Evolutionary conservation across 2,329 filamentous ascomycete genomes (phyloP), one percentile per base, ranked within the genome.

Genomic region (Aspergillus sp.): DNA sequence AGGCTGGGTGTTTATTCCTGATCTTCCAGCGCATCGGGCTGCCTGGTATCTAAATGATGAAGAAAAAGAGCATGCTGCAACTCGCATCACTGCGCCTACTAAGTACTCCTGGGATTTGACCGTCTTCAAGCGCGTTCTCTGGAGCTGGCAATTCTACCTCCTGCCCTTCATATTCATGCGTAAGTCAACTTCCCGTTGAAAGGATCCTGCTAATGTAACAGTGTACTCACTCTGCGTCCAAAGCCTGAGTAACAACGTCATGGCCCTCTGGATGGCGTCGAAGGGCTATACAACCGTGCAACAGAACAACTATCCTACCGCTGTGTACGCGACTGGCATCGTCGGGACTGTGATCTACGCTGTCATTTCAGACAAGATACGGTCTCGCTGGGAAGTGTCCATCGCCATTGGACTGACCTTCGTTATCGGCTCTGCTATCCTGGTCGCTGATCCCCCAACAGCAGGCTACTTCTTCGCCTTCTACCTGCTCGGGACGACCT

Each of bases 71-170:
- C 68, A 74, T 55, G 77, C 77, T 0, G 68, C 72, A 2, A 65
- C 60, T 40, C 69, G 77, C 27, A 68, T 78, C 1, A 76, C 75
- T 3, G 61, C 66, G n/a, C 58, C 67, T 0, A 68, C 67, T 17
- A 62, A 68, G 33, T 58, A 67, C 23, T 57, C 64, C 3, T 70
- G 68, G 68, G 67, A 70, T 33, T 14, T 59, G 50, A 70, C 68
- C 0, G 72, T 75, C 1, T 67, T 74, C 56, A 67, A 62, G 35
- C 69, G 72, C 6, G 71, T 75, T 4, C 57, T 75, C 1, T 62
- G 77, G 6, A 78, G 76, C 62, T 80, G 77, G 77, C 77, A 80
- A 48, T 79, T 79, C 56, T 80, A 75, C 64, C 67, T 79, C 1
- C 66, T 80, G 1, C 77, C 77, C 0, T 70, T 74, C 1, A 74